Evolutionary conservation across 2,329 filamentous ascomycete genomes (phyloP).

Genomic region (Alternaria brassicae): DNA sequence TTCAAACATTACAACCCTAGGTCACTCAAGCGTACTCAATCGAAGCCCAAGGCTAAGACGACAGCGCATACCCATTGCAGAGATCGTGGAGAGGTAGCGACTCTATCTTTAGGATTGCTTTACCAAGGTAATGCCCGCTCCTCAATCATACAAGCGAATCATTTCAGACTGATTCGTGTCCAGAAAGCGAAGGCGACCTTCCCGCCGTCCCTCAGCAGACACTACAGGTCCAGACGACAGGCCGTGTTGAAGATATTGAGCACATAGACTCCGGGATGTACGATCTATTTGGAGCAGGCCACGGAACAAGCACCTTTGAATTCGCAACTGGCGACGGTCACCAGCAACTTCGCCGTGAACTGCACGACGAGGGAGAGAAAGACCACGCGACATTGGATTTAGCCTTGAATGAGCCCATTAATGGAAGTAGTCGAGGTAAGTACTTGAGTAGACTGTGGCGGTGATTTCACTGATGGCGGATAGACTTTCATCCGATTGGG

Average conservation of each 20-base stretch:
- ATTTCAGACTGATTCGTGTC: neutral
- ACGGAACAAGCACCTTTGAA: neutral
- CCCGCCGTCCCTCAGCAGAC: neutral
- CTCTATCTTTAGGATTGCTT: neutral
- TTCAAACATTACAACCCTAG: conserved; percentile 1
- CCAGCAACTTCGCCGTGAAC: neutral
- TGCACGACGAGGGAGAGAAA: neutral
- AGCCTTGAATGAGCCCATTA: neutral
- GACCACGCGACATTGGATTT: neutral
- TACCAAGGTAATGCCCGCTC: neutral
- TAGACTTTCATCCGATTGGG: neutral
- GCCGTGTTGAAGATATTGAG: neutral
- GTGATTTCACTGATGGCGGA: neutral
- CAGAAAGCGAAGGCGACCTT: neutral
- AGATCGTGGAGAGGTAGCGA: neutral
- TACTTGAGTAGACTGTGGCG: neutral
- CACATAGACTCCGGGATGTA: neutral
- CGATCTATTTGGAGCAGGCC: neutral
- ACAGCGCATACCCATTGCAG: neutral
- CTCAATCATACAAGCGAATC: neutral
- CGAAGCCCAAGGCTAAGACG: neutral
- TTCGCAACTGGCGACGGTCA: neutral
- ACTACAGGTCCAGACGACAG: neutral
- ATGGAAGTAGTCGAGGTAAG: neutral
- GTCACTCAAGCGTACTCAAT: neutral